Base-by-base conservation (phyloP, 371 early-diverging fungal species). In the Mucor sp. region DNA sequence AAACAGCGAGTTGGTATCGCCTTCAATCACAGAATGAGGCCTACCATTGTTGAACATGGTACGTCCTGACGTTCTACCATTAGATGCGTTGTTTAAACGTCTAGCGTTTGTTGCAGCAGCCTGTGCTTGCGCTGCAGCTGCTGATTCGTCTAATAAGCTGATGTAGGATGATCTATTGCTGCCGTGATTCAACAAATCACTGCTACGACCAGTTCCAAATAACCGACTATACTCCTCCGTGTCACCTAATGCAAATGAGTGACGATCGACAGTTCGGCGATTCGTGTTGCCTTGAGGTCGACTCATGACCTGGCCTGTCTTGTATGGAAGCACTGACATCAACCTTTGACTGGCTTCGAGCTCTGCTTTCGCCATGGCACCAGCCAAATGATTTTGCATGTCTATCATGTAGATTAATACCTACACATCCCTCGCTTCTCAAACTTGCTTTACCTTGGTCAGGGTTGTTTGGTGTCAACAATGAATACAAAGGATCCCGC, bases 211-310 rank as follows among this genome's bases (percentile, higher is more conserved):
- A 67, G 67, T 60, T 2, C 80, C 76, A 69, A 85, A 83, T 59
- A 84, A 43, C 15, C 82, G 73, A 58, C 65, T 80, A 56, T 85
- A 84, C 41, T 88, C 88, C 48, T 88, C 88, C 15, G 84, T 86
- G 58, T 86, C 88, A 1, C 86, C 85, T 30, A 88, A 77, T n/a
- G 89, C 86, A 69, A 90, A 87, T 0, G 93, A 91, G 73, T 93
- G 91, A 63, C 93, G 90, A 66, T 92, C 93, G 44, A 84, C 80
- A 19, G 86, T 73, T n/a, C 87, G 78, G 39, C 77, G 71, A 60
- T 64, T 74, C 0, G 78, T 59, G 30, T 64, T 58, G 44, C 67
- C 79, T 27, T 79, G 78, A 43, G 87, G 83, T 47, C 86, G 73
- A 65, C 83, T 85, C 57, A 81, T 74, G 30, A 78, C 73, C 57